Evolutionary conservation across 371 early-diverging fungal genomes (phyloP).

Genomic region (Phascolomyces articulosus): DNA sequence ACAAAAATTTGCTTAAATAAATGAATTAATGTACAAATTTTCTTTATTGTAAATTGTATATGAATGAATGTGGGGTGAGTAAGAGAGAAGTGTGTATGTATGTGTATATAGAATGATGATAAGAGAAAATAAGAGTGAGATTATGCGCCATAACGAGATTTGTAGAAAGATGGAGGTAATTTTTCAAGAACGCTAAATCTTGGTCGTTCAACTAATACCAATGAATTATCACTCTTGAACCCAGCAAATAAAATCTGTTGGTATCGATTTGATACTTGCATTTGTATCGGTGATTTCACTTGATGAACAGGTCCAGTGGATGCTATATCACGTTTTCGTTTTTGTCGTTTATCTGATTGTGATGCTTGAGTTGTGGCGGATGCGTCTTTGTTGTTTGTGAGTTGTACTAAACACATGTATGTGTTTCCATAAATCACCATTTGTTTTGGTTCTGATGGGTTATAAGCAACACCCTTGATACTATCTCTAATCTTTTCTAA

Average conservation of each 20-base stretch:
- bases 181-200: slow-evolving; percentile 76
- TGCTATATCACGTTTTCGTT: slow-evolving; percentile 33
- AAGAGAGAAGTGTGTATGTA: too few species aligned
- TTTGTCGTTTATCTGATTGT: slow-evolving; percentile 41
- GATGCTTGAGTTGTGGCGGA: slow-evolving; percentile 32
- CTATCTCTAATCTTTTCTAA: slow-evolving; percentile 68
- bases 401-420: slow-evolving; percentile 77
- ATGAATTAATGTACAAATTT: too few species aligned
- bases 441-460: slow-evolving; percentile 64
- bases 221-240: slow-evolving; percentile 69
- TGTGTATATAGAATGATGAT: too few species aligned
- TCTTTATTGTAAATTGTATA: too few species aligned
- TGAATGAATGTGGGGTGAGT: too few species aligned
- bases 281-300: slow-evolving; percentile 52
- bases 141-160: slow-evolving; percentile 78
- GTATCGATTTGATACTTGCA: slow-evolving; percentile 75
- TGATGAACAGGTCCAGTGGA: slow-evolving; percentile 26
- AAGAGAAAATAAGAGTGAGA: too few species aligned
- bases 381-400: slow-evolving; percentile 31
- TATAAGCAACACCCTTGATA: slow-evolving; percentile 74
- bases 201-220: slow-evolving; percentile 88
- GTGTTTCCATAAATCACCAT: slow-evolving; percentile 72
- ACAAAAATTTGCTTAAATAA: too few species aligned
- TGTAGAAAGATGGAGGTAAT: slow-evolving; percentile 83
- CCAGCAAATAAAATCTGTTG: slow-evolving; percentile 79